These are phyloP conservation scores for Tetraselmis striata DNA, from an alignment of 139 green algal genomes.

Conservation along the genomic window DNA sequence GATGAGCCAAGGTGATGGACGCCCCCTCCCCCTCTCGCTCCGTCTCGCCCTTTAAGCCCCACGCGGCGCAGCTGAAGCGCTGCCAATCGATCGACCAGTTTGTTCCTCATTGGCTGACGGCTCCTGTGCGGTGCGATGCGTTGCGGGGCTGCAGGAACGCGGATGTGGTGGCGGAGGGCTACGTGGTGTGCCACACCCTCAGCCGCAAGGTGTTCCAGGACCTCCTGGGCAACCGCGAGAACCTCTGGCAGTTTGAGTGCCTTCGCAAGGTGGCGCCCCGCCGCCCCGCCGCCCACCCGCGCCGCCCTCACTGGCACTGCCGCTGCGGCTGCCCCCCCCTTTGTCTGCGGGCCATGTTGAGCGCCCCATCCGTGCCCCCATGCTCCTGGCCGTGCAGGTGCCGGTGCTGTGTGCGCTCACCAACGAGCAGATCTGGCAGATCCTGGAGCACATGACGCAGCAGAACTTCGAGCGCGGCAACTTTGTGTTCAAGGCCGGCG, in stretches of 20 bases:
- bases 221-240: conserved; percentile 77
- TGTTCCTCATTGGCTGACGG: no score
- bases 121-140: neutral
- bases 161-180: conserved; percentile 35
- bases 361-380: neutral
- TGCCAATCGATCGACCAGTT: no score
- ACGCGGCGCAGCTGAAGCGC: no score
- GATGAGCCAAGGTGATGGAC: conserved; percentile 31
- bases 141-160: conserved; percentile 5
- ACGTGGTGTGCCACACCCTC: conserved; percentile 64
- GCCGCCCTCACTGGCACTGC: neutral
- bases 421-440: conserved; percentile 71
- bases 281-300: neutral
- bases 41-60: no score
- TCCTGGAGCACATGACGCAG: conserved; percentile 51
- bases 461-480: conserved; percentile 20
- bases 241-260: conserved; percentile 75
- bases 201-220: conserved; percentile 52
- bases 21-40: no score
- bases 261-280: conserved; percentile 57
- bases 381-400: neutral
- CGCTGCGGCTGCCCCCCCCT: neutral
- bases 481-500: conserved; percentile 58
- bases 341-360: neutral
- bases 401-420: conserved; percentile 24